These are phyloP conservation scores for Nicotiana obtusifolia DNA, from an alignment of 257 asterid genomes.

Conservation along the genomic window DNA sequence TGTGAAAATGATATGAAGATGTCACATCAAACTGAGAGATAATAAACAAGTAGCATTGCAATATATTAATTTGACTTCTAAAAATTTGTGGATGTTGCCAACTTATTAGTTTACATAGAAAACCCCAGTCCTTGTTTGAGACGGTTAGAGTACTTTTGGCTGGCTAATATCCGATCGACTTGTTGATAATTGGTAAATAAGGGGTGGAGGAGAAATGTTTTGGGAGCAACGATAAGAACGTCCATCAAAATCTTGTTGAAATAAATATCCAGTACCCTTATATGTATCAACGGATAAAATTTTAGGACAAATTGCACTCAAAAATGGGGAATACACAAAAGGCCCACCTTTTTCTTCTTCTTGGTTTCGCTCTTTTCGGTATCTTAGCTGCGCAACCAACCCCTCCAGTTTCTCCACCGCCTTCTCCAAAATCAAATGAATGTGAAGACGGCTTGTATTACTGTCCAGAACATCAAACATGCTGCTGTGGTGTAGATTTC, in stretches of 20 bases:
- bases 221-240: not conserved
- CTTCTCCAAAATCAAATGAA: conserved; percentile 12
- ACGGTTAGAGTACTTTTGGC: too few relatives aligned
- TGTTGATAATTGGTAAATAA: not conserved
- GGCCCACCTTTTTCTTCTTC: not conserved
- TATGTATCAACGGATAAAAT: not conserved
- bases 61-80: too few relatives aligned
- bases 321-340: not conserved
- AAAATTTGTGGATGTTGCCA: too few relatives aligned
- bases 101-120: too few relatives aligned
- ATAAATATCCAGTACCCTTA: not conserved
- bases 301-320: not conserved
- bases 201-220: not conserved
- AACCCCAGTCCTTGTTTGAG: too few relatives aligned
- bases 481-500: conserved; percentile 6
- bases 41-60: too few relatives aligned
- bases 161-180: not conserved
- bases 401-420: conserved; percentile 7
- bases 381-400: conserved; percentile 6
- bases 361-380: not conserved
- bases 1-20: too few relatives aligned
- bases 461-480: conserved; percentile 19
- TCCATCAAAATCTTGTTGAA: not conserved
- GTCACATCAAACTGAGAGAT: too few relatives aligned
- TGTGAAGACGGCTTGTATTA: conserved; percentile 15